phyloP scores from a whole-genome alignment of 208 protist species.

The Leishmania aethiopica region DNA sequence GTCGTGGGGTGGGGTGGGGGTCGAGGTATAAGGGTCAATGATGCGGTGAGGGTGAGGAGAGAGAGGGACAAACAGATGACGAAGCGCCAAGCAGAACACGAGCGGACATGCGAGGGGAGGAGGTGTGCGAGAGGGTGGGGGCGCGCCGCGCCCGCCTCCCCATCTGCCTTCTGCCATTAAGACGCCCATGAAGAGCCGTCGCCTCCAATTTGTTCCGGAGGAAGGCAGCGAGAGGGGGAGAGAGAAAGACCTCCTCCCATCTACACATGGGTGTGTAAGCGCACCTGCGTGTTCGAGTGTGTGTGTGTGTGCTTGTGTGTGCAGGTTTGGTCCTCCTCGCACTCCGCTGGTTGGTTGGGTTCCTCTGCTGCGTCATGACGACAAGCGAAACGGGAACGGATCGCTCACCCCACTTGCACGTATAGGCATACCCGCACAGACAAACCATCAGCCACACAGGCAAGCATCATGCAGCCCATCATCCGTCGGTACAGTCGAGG shows the following conservation, averaged over 20 bases:
- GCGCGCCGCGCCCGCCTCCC: neutral
- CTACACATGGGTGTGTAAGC: neutral
- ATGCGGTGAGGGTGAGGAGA: neutral
- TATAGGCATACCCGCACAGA: neutral
- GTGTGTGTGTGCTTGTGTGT: neutral
- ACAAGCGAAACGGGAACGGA: too few species aligned
- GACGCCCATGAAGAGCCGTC: too few species aligned
- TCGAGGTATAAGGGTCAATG: neutral
- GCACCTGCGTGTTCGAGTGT: neutral
- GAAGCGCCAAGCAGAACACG: neutral
- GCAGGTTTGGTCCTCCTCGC: neutral
- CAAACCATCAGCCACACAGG: neutral
- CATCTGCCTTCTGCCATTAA: too few species aligned
- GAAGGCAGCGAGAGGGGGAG: neutral
- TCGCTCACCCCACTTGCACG: neutral
- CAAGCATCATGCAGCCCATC: neutral
- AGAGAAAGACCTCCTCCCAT: neutral
- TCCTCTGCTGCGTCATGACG: too few species aligned
- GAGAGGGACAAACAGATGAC: conserved; percentile 8
- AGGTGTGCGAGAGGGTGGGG: neutral
- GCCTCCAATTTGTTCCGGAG: neutral
- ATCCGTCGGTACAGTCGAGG: neutral
- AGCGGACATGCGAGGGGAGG: neutral
- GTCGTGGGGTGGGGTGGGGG: neutral
- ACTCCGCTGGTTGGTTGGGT: neutral